Evolutionary conservation across 2,329 filamentous ascomycete species (phyloP), one percentile per base, ranked within the genome.

Genomic region (Ophiostoma sp.): DNA sequence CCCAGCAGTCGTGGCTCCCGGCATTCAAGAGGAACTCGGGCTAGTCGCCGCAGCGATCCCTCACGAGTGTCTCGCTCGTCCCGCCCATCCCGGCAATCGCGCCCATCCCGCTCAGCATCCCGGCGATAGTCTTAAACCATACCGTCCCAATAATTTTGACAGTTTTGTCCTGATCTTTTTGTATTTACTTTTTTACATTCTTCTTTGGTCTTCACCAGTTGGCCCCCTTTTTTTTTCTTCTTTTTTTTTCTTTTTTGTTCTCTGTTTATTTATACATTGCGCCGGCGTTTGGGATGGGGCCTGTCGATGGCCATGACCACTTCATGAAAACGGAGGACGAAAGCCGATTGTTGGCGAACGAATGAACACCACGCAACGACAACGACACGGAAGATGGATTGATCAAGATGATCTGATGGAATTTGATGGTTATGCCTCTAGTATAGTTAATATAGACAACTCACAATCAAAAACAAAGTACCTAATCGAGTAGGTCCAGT

Each of bases 1-100:
- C 42, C 52, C 75, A 83, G 81, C 73, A 72, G 74, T 42, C 60
- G 60, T 38, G 73, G 73, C 41, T 73, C 74, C 2, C 69, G 70
- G 6, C 70, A 72, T 38, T 69, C 72, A 11, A 72, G 74, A 63
- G 68, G 70, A 16, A 72, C 73, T 5, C 70, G 72, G 2, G 55
- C 45, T 47, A 72, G 72, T 9, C 74, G 73, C 64, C 72, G 75
- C 60, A 76, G 74, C 1, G 69, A 72, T 12, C 73, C 73, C 14
- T 75, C 75, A 4, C 74, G 75, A 16, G 71, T 75, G 14, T 76
- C 75, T 8, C 73, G 72, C 5, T 45, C 63, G 2, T 71, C 72
- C 0, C 71, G 72, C 45, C 71, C 71, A 4, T 71, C 72, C 2
- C 66, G 69, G 38, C 60, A 55, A 60, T 67, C 68, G 8, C 67